phyloP scores from a whole-genome alignment of 1,139 yeast genomes.

The Suhomyces maxii region DNA sequence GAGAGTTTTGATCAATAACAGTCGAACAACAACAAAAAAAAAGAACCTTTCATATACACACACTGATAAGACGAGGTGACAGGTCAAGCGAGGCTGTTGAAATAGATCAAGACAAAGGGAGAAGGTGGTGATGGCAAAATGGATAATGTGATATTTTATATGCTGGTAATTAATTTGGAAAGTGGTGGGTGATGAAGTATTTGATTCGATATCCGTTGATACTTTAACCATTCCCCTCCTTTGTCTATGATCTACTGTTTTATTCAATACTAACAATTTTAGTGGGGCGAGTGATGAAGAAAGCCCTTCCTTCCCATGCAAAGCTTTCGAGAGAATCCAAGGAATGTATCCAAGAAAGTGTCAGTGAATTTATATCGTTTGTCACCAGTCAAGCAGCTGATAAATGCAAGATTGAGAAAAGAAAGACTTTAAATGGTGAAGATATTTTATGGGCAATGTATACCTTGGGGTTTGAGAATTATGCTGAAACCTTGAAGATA shows the following conservation, averaged over 20 bases:
- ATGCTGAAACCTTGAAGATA: slow-evolving; percentile 68
- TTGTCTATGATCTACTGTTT: too few relatives aligned
- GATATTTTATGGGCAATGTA: slow-evolving; percentile 69
- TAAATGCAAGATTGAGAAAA: slow-evolving; percentile 63
- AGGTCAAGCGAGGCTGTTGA: too few relatives aligned
- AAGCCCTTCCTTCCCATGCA: slow-evolving; percentile 46
- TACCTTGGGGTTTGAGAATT: slow-evolving; percentile 69
- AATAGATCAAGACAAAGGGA: too few relatives aligned
- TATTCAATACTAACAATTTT: slow-evolving; percentile 8
- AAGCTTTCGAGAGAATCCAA: slow-evolving; percentile 52
- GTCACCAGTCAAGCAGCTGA: slow-evolving; percentile 68
- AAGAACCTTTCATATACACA: too few relatives aligned
- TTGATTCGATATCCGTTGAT: too few relatives aligned
- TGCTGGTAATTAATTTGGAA: too few relatives aligned
- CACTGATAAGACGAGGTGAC: too few relatives aligned
- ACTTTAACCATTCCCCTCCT: too few relatives aligned
- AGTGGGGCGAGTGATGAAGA: slow-evolving; percentile 43
- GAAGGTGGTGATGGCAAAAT: too few relatives aligned
- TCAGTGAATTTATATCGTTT: slow-evolving; percentile 58
- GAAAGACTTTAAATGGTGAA: slow-evolving; percentile 73
- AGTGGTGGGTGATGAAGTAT: too few relatives aligned
- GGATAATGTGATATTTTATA: too few relatives aligned
- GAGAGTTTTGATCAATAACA: slow-evolving; percentile 6
- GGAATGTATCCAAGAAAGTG: slow-evolving; percentile 55
- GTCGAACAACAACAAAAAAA: too few relatives aligned